phyloP scores from a whole-genome alignment of 345 rosid genomes.

The Combretum micranthum region DNA sequence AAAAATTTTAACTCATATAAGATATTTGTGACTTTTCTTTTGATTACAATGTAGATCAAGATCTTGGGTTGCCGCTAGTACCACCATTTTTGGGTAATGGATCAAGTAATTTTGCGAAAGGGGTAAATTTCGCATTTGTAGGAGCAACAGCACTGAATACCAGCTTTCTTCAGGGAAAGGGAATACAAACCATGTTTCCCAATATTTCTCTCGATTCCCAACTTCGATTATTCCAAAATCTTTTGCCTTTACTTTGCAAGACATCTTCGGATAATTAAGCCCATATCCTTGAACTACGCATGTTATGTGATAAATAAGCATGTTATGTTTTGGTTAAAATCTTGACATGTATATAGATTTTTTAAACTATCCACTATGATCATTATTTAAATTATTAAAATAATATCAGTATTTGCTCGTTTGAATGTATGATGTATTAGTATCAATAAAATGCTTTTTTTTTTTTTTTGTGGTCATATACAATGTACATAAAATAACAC shows the following conservation, averaged over 20 bases:
- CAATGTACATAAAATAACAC: no score
- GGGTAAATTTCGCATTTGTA: slow-evolving; percentile 50
- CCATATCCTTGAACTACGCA: background rate
- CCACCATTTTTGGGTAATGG: slow-evolving; percentile 29
- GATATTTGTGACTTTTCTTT: background rate
- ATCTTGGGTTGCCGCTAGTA: slow-evolving; percentile 25
- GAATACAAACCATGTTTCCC: slow-evolving; percentile 15
- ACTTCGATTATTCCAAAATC: slow-evolving; percentile 27
- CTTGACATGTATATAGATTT: no score
- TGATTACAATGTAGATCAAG: slow-evolving; percentile 22
- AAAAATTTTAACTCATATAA: background rate
- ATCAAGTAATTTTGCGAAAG: slow-evolving; percentile 14
- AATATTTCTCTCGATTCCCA: slow-evolving; percentile 31
- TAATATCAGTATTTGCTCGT: no score
- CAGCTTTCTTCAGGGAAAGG: slow-evolving; percentile 19
- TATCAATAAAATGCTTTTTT: no score
- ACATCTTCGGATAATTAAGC: slow-evolving; percentile 23
- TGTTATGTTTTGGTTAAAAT: no score
- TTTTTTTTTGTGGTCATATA: no score
- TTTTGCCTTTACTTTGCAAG: slow-evolving; percentile 30
- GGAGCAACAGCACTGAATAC: slow-evolving; percentile 43
- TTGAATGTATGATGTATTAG: no score
- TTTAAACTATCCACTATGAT: no score
- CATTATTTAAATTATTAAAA: no score
- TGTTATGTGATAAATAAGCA: no score